Evolutionary conservation across 106 monocot species (phyloP).

Genomic region (Phalaenopsis aphrodite): DNA sequence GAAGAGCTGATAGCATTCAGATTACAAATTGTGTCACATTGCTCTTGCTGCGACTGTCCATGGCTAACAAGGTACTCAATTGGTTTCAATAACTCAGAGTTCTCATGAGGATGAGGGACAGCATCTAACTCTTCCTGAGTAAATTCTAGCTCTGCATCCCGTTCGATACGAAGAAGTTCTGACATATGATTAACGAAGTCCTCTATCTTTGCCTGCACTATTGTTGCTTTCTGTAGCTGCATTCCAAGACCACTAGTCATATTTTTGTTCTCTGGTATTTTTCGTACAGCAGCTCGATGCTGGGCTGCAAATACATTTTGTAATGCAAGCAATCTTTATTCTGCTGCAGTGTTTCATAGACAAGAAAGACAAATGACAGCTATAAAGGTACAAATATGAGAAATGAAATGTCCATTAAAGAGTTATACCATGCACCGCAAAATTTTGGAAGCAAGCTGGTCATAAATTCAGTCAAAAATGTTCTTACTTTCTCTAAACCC

Average conservation of each 20-base stretch:
- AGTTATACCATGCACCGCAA: not conserved
- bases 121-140: slow-evolving; percentile 95
- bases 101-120: slow-evolving; percentile 47
- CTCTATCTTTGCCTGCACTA: slow-evolving; percentile 62
- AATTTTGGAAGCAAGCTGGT: not conserved
- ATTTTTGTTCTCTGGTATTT: slow-evolving; percentile 34
- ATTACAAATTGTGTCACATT: slow-evolving; percentile 97
- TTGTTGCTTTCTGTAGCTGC: slow-evolving; percentile 50
- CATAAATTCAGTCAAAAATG: not conserved
- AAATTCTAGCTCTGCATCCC: slow-evolving; percentile 92
- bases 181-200: slow-evolving; percentile 82
- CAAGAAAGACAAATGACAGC: not conserved
- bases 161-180: slow-evolving; percentile 81
- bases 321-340: not conserved
- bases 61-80: slow-evolving; percentile 92
- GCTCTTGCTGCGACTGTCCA: slow-evolving; percentile 86
- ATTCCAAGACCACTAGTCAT: slow-evolving; percentile 56
- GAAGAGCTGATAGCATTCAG: slow-evolving; percentile 84
- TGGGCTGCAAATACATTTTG: slow-evolving; percentile 41
- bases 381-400: not conserved
- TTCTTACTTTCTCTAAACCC: not conserved
- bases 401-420: not conserved
- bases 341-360: not conserved
- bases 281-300: slow-evolving; percentile 67
- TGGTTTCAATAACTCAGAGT: slow-evolving; percentile 48